A percentile compares a stretch with the other conserved stretches of the same genome.
Conservation (phyloP, 805 yeast species). For the Zygotorulaspora danielsina region DNA sequence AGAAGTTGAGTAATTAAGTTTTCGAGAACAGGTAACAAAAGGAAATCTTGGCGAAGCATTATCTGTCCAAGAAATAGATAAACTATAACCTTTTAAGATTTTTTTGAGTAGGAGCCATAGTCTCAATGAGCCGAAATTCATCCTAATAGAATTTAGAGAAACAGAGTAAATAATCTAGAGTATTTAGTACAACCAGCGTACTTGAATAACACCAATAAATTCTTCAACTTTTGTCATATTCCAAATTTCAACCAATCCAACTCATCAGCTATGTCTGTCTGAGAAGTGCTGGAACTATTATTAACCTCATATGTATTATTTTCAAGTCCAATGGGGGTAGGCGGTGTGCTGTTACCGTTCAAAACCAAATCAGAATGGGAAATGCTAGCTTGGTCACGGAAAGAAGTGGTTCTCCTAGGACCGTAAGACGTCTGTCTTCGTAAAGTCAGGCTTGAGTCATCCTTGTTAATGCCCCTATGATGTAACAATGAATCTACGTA, state of each 20-base stretch:
- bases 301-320: conserved; percentile 6
- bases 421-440: conserved; percentile 14
- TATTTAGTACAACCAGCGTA: conserved; percentile 18
- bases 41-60: too few species aligned
- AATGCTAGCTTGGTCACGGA: conserved; percentile 10
- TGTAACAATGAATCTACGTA: conserved; percentile 27
- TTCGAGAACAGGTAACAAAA: too few species aligned
- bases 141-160: too few species aligned
- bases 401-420: conserved; percentile 9
- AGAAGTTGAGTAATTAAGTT: too few species aligned
- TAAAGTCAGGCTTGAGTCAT: conserved; percentile 8
- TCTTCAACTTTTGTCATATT: conserved; percentile 16
- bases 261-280: conserved; percentile 27
- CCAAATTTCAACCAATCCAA: conserved; percentile 38
- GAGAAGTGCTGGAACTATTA: conserved; percentile 5
- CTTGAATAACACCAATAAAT: conserved; percentile 5
- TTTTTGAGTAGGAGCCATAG: too few species aligned
- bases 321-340: conserved; percentile 14
- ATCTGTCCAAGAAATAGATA: too few species aligned
- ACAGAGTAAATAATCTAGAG: too few species aligned
- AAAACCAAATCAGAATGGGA: conserved; percentile 9
- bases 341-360: conserved; percentile 14
- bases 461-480: conserved; percentile 21
- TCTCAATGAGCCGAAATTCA: too few species aligned
- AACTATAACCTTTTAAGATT: too few species aligned